These are phyloP conservation scores for Sorghum bicolor DNA, from an alignment of 176 grass and related monocot species.

Conservation along the genomic window DNA sequence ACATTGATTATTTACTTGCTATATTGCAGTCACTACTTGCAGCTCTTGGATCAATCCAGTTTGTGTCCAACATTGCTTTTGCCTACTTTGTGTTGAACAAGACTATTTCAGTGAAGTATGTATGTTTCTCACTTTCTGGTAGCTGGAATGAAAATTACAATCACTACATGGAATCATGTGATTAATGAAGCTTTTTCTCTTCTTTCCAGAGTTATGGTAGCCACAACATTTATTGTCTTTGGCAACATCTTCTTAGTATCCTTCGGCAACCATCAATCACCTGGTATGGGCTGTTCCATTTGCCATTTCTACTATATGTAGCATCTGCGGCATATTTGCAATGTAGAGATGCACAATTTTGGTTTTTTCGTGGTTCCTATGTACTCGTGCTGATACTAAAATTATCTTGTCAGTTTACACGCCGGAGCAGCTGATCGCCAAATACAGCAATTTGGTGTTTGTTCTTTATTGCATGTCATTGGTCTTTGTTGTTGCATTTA, in stretches of 20 bases:
- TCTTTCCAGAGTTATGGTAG: conserved; percentile 86
- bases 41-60: conserved; percentile 97
- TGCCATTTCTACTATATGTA: conserved; percentile 26
- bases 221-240: conserved; percentile 91
- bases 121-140: conserved; percentile 34
- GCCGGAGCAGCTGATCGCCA: conserved; percentile 76
- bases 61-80: conserved; percentile 97
- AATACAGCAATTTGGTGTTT: conserved; percentile 96
- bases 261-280: conserved; percentile 97
- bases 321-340: conserved; percentile 6
- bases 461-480: conserved; percentile 89
- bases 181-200: conserved; percentile 31
- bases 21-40: conserved; percentile 95
- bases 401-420: conserved; percentile 74
- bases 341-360: background rate
- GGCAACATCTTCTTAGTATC: conserved; percentile 96
- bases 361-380: background rate
- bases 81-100: conserved; percentile 95
- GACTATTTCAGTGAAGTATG: conserved; percentile 88
- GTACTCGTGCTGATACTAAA: conserved; percentile 31
- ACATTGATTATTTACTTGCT: conserved; percentile 35
- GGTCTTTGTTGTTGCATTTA: conserved; percentile 75
- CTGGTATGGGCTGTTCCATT: conserved; percentile 58
- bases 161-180: conserved; percentile 7
- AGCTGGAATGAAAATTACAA: conserved; percentile 16